Evolutionary conservation across 345 rosid species (phyloP), one percentile per base, ranked within the genome.

Genomic region (rapeseed (Brassica napus)): DNA sequence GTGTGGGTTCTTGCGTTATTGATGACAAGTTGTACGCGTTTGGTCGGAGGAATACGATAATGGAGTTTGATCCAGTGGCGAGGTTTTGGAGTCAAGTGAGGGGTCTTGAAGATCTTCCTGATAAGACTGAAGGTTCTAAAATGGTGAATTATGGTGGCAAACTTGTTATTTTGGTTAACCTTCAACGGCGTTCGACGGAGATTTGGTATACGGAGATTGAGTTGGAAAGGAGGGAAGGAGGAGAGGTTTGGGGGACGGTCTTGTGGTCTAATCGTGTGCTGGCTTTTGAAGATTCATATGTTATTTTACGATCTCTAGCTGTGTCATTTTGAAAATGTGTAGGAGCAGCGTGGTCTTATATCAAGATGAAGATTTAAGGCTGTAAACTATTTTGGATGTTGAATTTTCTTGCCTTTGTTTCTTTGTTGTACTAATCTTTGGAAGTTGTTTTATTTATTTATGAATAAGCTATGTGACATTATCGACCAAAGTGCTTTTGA

Each of bases 1-100:
- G 91, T 52, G 95, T 94, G 16, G 84, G 91, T 28, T 94, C 90
- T 8, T 91, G 94, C 10, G 98, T 87, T 21, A 79, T 93, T 8
- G 84, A 82, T 49, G 87, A 84, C 39, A 72, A 87, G 16, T 69
- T 93, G 87, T 93, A 83, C 61, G 87, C 88, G 61, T 90, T 89
- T 35, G 94, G 89, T 64, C 7, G 73, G 86, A 84, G 82, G 91
- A 91, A 72, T 85, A 86, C 21, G 83, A 87, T 66, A 75, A 54
- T 83, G 68, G 93, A 92, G 4, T 90, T 85, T 11, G 92, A 89
- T 75, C 74, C 77, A 35, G 63, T 66, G 24, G 74, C 24, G 14
- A 84, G 84, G 65, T 63, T 4, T 30, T 93, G 97, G 97, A 82
- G 71, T 81, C 83, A 80, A 52, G 71, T 90, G 76, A 87, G 81